phyloP scores from a whole-genome alignment of 1,139 yeast species.

The Magnusiomyces magnusii region DNA sequence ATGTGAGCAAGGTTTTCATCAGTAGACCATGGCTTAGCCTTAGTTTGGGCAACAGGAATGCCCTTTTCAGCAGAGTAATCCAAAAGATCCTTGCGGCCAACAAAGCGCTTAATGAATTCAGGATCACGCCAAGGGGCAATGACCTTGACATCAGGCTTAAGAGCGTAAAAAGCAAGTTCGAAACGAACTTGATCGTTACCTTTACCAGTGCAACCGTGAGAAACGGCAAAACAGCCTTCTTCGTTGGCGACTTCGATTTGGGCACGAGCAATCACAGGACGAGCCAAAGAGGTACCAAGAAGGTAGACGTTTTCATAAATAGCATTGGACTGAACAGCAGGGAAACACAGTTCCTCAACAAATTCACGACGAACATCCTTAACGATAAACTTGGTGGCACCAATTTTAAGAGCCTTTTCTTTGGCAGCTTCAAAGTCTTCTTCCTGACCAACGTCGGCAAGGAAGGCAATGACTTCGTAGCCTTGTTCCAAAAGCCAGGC shows the following conservation, averaged over 20 bases:
- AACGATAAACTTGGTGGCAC: conserved; percentile 91
- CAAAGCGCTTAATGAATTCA: conserved; percentile 86
- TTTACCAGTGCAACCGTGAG: conserved; percentile 99
- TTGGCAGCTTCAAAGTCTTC: conserved; percentile 98
- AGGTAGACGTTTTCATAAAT: conserved; percentile 95
- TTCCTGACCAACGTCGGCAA: conserved; percentile 98
- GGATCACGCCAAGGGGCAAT: conserved; percentile 99
- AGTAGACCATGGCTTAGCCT: conserved; percentile 99
- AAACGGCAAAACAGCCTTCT: conserved; percentile 96
- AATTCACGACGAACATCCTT: conserved; percentile 94
- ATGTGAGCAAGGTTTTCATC: conserved; percentile 99
- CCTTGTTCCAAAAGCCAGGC: conserved; percentile 99
- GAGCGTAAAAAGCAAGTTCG: conserved; percentile 92
- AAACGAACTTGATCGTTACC: conserved; percentile 99
- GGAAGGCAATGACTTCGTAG: conserved; percentile 94
- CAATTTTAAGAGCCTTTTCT: conserved; percentile 91
- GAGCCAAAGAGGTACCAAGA: conserved; percentile 93
- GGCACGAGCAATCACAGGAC: conserved; percentile 98
- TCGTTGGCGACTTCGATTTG: conserved; percentile 95
- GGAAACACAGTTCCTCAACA: conserved; percentile 86
- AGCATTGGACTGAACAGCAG: conserved; percentile 96
- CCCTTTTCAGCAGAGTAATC: conserved; percentile 88
- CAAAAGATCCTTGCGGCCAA: conserved; percentile 92
- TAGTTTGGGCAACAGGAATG: conserved; percentile 94
- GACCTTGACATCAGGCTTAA: conserved; percentile 93